A percentile compares a stretch with the other conserved stretches of the same genome.
Evolutionary conservation across 2,329 filamentous ascomycete species (phyloP).

Genomic region (Drechslerella coelobrocha): DNA sequence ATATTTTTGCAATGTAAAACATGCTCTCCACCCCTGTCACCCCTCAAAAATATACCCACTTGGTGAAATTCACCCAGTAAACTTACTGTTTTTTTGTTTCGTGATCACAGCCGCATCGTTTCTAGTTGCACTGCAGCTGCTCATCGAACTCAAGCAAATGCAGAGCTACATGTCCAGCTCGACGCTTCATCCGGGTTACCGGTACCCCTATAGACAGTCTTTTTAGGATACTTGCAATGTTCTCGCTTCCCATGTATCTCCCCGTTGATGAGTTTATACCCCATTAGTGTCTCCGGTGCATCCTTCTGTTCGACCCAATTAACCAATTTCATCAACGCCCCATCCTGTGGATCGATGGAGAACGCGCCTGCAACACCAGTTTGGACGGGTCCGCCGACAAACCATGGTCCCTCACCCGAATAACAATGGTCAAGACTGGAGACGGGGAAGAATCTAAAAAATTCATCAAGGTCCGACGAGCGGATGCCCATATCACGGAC

Average conservation of each 20-base stretch:
- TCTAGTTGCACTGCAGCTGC: too few species aligned
- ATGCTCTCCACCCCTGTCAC: too few species aligned
- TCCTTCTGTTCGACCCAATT: slow-evolving; percentile 62
- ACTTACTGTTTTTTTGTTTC: too few species aligned
- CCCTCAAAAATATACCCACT: too few species aligned
- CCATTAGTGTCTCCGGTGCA: slow-evolving; percentile 56
- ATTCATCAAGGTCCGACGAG: slow-evolving; percentile 53
- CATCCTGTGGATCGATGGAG: slow-evolving; percentile 20
- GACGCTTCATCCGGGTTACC: slow-evolving; percentile 26
- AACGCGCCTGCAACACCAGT: slow-evolving; percentile 14
- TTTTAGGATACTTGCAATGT: slow-evolving; percentile 39
- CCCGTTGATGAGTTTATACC: slow-evolving; percentile 18
- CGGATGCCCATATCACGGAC: slow-evolving; percentile 27
- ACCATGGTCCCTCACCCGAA: slow-evolving; percentile 54
- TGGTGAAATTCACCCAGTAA: too few species aligned
- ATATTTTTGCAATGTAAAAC: too few species aligned
- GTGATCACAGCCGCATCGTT: too few species aligned
- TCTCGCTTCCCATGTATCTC: slow-evolving; percentile 9
- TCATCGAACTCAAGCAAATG: background rate
- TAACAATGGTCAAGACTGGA: slow-evolving; percentile 58
- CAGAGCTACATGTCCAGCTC: slow-evolving; percentile 35
- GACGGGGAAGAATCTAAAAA: slow-evolving; percentile 57
- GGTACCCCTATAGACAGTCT: slow-evolving; percentile 32
- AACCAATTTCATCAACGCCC: slow-evolving; percentile 61
- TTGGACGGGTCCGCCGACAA: slow-evolving; percentile 35